Evolutionary conservation across 805 yeast species (phyloP).

Genomic region (Teunomyces funiuensis): DNA sequence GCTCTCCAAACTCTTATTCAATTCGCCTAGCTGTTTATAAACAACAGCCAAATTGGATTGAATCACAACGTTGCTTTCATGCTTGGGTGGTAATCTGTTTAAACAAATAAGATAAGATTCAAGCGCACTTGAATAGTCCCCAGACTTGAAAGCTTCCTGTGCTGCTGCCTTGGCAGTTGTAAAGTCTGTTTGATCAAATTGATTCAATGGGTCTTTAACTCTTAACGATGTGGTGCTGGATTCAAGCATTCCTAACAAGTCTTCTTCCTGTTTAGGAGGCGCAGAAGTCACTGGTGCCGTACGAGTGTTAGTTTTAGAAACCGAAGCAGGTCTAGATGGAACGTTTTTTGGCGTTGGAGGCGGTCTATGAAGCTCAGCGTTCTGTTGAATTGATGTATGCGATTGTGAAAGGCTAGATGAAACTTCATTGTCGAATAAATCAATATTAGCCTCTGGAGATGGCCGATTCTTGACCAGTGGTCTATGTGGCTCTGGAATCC

Average conservation of each 20-base stretch:
- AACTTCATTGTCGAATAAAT: background rate
- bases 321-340: background rate
- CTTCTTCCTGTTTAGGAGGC: constrained; percentile 9
- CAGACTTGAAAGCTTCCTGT: constrained; percentile 65
- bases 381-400: background rate
- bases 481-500: background rate
- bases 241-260: constrained; percentile 27
- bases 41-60: constrained; percentile 67
- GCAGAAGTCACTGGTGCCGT: background rate
- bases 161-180: constrained; percentile 56
- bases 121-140: constrained; percentile 74
- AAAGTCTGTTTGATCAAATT: constrained; percentile 43
- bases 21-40: constrained; percentile 14
- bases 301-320: background rate
- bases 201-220: constrained; percentile 28
- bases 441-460: background rate
- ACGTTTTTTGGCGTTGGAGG: background rate
- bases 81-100: constrained; percentile 56
- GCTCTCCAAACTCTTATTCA: constrained; percentile 13
- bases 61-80: constrained; percentile 65
- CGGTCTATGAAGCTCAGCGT: background rate
- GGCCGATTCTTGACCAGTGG: background rate
- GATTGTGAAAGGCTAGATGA: background rate
- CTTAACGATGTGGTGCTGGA: constrained; percentile 6
- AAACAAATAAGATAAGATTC: constrained; percentile 54